Conservation (phyloP, 768 basidiomycete genomes). For the Termitomyces sp. region DNA sequence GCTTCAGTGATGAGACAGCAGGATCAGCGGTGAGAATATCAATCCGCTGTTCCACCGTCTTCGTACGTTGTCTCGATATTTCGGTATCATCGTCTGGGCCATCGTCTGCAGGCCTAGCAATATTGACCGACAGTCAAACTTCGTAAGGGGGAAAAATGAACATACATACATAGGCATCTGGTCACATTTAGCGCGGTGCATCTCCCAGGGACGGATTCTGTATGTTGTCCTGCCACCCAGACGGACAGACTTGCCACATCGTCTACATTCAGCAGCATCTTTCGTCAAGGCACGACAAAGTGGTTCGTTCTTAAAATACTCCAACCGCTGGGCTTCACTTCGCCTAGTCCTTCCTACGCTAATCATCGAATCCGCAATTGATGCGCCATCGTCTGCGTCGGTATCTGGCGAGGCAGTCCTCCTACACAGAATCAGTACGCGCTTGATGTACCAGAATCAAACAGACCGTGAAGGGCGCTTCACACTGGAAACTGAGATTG, state of each 20-base stretch:
- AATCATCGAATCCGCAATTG: slow-evolving; percentile 47
- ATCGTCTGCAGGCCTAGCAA: slow-evolving; percentile 12
- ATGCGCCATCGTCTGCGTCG: slow-evolving; percentile 43
- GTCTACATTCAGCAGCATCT: slow-evolving; percentile 50
- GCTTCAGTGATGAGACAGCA: slow-evolving; percentile 41
- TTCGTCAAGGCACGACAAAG: slow-evolving; percentile 52
- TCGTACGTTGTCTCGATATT: slow-evolving; percentile 13
- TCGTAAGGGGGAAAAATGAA: no score
- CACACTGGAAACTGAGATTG: slow-evolving; percentile 9
- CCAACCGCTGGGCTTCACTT: slow-evolving; percentile 54
- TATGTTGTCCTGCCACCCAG: slow-evolving; percentile 53
- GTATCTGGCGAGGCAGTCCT: slow-evolving; percentile 26
- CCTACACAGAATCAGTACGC: slow-evolving; percentile 7
- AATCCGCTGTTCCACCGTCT: slow-evolving; percentile 40
- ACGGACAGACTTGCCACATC: slow-evolving; percentile 51
- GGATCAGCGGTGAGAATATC: slow-evolving; percentile 49
- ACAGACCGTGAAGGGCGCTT: slow-evolving; percentile 23
- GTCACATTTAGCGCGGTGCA: slow-evolving; percentile 51
- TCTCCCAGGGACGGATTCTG: slow-evolving; percentile 55
- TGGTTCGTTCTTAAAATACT: slow-evolving; percentile 58
- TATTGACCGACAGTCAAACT: not conserved
- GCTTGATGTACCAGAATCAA: no score
- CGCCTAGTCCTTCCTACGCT: slow-evolving; percentile 40
- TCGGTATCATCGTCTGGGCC: slow-evolving; percentile 12
- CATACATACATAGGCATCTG: slow-evolving; percentile 26